Evolutionary conservation across 2,329 filamentous ascomycete species (phyloP).

Genomic region (Penicillium italicum): DNA sequence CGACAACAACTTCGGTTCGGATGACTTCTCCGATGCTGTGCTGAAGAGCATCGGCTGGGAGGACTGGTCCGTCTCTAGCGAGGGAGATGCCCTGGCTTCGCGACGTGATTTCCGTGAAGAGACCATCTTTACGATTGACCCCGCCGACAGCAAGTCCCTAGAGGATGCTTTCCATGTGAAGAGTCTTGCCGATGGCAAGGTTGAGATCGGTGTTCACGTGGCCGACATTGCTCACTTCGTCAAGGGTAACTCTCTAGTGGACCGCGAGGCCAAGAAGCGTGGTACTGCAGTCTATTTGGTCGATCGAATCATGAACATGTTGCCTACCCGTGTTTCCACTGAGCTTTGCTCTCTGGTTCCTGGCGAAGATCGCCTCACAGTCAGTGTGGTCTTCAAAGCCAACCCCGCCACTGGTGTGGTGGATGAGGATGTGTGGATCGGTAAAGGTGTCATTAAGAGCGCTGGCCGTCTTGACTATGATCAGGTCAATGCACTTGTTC

Average conservation of each 20-base stretch:
- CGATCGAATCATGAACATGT: constrained; percentile 81
- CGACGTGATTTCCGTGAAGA: constrained; percentile 90
- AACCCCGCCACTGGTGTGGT: constrained; percentile 76
- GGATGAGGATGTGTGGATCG: constrained; percentile 89
- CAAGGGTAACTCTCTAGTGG: constrained; percentile 90
- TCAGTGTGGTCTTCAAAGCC: constrained; percentile 90
- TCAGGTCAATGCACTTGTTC: constrained; percentile 79
- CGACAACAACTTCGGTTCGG: constrained; percentile 97
- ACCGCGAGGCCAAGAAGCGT: constrained; percentile 96
- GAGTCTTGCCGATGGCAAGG: constrained; percentile 72
- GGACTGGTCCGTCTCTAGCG: constrained; percentile 82
- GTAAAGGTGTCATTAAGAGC: constrained; percentile 91
- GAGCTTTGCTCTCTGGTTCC: constrained; percentile 86
- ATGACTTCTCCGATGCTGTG: constrained; percentile 96
- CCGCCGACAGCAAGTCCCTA: constrained; percentile 80
- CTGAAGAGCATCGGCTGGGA: constrained; percentile 87
- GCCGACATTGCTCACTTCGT: constrained; percentile 95
- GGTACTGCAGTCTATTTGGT: constrained; percentile 93
- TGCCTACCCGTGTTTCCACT: constrained; percentile 78
- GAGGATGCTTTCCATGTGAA: constrained; percentile 94
- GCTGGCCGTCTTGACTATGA: constrained; percentile 77
- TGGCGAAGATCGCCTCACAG: constrained; percentile 82
- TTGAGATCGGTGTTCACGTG: constrained; percentile 94
- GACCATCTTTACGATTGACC: constrained; percentile 86
- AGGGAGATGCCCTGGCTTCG: constrained; percentile 70